Evolutionary conservation across 2,329 filamentous ascomycete genomes (phyloP).

Genomic region (Fusarium oligoseptatum): DNA sequence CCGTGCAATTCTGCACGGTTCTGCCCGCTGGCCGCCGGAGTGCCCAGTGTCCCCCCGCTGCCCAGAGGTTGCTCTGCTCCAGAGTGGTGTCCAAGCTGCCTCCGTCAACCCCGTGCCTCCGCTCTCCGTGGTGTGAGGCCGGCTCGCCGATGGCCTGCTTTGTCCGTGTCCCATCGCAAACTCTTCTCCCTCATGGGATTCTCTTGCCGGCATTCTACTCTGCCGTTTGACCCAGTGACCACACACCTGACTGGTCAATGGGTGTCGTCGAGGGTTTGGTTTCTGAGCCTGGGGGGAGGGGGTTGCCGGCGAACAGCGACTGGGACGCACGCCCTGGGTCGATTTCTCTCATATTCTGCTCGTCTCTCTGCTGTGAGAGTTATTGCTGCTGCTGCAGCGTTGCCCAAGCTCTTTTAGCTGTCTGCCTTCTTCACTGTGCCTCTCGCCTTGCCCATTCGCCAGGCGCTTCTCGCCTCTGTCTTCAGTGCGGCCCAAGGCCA

Average conservation of each 20-base stretch:
- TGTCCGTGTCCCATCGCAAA: slow-evolving; percentile 35
- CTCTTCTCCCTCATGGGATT: slow-evolving; percentile 32
- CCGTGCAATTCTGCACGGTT: slow-evolving; percentile 47
- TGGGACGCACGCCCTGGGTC: slow-evolving; percentile 17
- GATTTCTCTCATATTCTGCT: slow-evolving; percentile 18
- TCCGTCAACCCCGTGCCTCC: slow-evolving; percentile 31
- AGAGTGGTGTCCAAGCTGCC: slow-evolving; percentile 27
- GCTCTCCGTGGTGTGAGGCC: slow-evolving; percentile 44
- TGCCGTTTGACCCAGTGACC: slow-evolving; percentile 25
- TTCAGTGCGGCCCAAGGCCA: slow-evolving; percentile 11
- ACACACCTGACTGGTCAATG: slow-evolving; percentile 39
- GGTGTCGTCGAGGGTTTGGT: slow-evolving; percentile 5
- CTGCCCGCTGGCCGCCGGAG: slow-evolving; percentile 43
- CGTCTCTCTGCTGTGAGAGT: slow-evolving; percentile 16
- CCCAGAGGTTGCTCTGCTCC: slow-evolving; percentile 33
- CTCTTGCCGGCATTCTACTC: slow-evolving; percentile 35
- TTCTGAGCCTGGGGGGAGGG: slow-evolving; percentile 19
- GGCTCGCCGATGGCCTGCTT: slow-evolving; percentile 42
- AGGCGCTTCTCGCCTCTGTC: neutral
- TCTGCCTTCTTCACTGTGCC: slow-evolving; percentile 18
- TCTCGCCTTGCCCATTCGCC: neutral
- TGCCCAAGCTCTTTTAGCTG: slow-evolving; percentile 18
- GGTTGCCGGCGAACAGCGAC: slow-evolving; percentile 16
- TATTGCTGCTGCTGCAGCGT: slow-evolving; percentile 21
- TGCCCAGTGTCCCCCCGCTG: slow-evolving; percentile 36